Evolutionary conservation across 257 asterid genomes (phyloP).

Genomic region (Solanum tarijense): DNA sequence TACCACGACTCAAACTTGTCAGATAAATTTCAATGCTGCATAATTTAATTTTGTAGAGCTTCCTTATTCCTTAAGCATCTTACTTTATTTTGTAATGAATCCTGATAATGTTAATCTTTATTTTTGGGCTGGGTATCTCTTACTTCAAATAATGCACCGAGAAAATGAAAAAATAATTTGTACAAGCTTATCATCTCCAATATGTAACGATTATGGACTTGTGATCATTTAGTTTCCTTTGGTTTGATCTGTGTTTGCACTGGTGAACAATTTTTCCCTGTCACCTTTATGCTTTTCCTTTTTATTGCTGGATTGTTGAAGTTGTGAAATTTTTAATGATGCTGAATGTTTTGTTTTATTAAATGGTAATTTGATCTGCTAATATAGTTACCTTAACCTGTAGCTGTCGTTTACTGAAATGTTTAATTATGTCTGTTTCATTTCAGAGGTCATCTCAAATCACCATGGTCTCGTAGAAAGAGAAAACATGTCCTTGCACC

Average conservation of each 20-base stretch:
- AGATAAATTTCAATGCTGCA: background rate
- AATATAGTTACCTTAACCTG: background rate
- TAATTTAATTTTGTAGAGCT: background rate
- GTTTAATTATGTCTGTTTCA: conserved; percentile 7
- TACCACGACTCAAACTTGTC: background rate
- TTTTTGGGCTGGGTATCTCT: background rate
- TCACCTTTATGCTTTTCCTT: background rate
- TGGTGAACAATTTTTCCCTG: background rate
- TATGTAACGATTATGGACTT: background rate
- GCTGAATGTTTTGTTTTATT: background rate
- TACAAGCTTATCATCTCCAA: background rate
- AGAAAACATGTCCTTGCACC: conserved; percentile 65
- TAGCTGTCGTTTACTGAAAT: conserved; percentile 2
- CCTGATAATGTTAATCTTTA: background rate
- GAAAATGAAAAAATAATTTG: conserved; percentile 6
- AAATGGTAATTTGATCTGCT: background rate
- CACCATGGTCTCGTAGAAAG: conserved; percentile 89
- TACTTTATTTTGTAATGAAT: background rate
- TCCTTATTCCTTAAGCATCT: background rate
- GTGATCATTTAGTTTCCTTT: background rate
- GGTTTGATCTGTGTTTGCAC: background rate
- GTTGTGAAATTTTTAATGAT: background rate
- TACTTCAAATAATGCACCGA: background rate
- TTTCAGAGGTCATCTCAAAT: conserved; percentile 67
- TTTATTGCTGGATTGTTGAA: background rate